These are phyloP conservation scores for Craspedostauros australis DNA, from an alignment of 108 stramenopile genomes.

Conservation along the genomic window DNA sequence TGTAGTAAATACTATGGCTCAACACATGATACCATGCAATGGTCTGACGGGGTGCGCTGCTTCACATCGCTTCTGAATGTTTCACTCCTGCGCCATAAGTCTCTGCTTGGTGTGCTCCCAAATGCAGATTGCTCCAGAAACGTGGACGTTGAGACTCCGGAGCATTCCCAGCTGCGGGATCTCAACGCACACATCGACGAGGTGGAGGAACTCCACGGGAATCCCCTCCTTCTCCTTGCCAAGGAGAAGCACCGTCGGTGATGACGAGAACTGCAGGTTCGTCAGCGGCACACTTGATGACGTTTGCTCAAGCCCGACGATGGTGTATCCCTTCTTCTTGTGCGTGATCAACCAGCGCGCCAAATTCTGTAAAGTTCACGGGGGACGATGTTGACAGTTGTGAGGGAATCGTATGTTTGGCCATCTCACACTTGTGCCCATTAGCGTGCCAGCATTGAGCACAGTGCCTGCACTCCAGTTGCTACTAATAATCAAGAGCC, in stretches of 20 bases:
- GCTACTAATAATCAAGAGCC: neutral
- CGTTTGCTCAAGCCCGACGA: constrained; percentile 89
- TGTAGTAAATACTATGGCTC: too few species aligned
- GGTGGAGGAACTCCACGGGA: constrained; percentile 81
- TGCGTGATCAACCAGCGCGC: constrained; percentile 54
- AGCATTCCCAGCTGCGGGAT: constrained; percentile 96
- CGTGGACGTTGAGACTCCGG: constrained; percentile 94
- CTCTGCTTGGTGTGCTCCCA: constrained; percentile 90
- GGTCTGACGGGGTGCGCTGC: too few species aligned
- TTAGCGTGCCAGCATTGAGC: constrained; percentile 4
- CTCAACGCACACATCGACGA: constrained; percentile 91
- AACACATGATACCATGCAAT: too few species aligned
- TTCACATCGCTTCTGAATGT: too few species aligned
- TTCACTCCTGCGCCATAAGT: too few species aligned
- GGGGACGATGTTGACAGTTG: neutral
- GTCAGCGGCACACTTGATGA: constrained; percentile 64
- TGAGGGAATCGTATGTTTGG: neutral
- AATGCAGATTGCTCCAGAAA: constrained; percentile 82
- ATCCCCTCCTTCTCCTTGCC: constrained; percentile 95
- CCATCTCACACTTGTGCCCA: neutral
- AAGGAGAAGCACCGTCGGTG: constrained; percentile 66
- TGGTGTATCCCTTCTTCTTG: constrained; percentile 66
- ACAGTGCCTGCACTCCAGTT: constrained; percentile 1
- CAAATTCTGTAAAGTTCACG: constrained; percentile 24
- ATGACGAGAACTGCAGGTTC: constrained; percentile 54